Conservation (phyloP, 2,329 filamentous ascomycete species). For the Aspergillus sp. region DNA sequence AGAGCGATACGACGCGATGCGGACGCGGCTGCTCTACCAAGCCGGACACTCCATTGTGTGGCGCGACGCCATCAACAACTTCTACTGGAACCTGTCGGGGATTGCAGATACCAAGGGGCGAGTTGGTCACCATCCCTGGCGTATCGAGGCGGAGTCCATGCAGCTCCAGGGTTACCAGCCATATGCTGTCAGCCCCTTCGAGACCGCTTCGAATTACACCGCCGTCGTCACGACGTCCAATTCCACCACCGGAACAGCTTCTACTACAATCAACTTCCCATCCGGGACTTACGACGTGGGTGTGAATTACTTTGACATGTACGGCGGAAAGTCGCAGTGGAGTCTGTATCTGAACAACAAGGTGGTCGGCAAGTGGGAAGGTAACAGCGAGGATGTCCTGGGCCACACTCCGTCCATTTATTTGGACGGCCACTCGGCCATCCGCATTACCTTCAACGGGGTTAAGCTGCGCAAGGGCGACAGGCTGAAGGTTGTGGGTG, state of each 20-base stretch:
- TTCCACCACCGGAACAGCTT: slow-evolving; percentile 50
- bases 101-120: slow-evolving; percentile 57
- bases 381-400: slow-evolving; percentile 58
- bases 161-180: slow-evolving; percentile 55
- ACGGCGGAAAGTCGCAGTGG: slow-evolving; percentile 57
- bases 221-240: slow-evolving; percentile 58
- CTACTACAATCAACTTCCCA: slow-evolving; percentile 46
- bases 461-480: slow-evolving; percentile 53
- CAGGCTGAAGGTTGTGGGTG: slow-evolving; percentile 54
- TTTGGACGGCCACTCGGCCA: slow-evolving; percentile 64
- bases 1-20: slow-evolving; percentile 58
- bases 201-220: slow-evolving; percentile 56
- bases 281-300: slow-evolving; percentile 61
- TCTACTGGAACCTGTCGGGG: slow-evolving; percentile 60
- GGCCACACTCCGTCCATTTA: slow-evolving; percentile 58
- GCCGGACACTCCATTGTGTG: slow-evolving; percentile 69
- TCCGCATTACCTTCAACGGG: slow-evolving; percentile 56
- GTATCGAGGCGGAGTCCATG: slow-evolving; percentile 70
- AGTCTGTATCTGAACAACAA: slow-evolving; percentile 53
- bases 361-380: slow-evolving; percentile 57
- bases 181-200: slow-evolving; percentile 56
- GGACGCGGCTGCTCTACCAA: slow-evolving; percentile 62
- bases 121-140: slow-evolving; percentile 60
- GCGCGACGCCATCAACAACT: slow-evolving; percentile 65
- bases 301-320: slow-evolving; percentile 65